phyloP scores from a whole-genome alignment of 768 basidiomycete species.

The Ramaria rubella region DNA sequence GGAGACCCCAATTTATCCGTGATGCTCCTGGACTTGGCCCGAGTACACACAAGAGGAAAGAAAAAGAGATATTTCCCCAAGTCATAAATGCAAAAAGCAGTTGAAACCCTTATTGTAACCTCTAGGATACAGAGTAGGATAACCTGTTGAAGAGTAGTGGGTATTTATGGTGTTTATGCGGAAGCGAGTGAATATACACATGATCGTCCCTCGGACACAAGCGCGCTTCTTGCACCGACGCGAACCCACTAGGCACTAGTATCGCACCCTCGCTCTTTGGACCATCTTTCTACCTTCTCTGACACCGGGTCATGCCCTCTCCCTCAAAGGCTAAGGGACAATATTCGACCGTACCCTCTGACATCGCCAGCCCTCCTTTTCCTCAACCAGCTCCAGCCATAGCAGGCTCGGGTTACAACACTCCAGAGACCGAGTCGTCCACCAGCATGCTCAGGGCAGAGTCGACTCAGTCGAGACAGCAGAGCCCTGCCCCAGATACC shows the following conservation, averaged over 20 bases:
- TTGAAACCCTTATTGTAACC: too few species aligned
- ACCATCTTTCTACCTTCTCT: background rate
- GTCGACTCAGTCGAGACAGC: constrained; percentile 9
- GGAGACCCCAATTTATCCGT: background rate
- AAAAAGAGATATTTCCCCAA: too few species aligned
- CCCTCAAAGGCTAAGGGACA: constrained; percentile 2
- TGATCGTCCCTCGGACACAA: background rate
- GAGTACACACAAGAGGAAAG: background rate
- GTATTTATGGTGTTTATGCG: too few species aligned
- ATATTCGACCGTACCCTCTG: constrained; percentile 1
- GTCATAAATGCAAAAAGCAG: too few species aligned
- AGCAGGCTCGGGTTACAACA: constrained; percentile 4
- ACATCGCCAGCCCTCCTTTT: background rate
- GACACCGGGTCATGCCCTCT: constrained; percentile 2
- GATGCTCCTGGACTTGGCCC: background rate
- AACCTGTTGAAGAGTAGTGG: too few species aligned
- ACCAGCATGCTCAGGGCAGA: constrained; percentile 1
- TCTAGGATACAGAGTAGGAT: too few species aligned
- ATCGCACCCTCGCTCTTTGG: background rate
- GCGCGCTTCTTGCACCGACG: too few species aligned
- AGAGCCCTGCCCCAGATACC: constrained; percentile 6
- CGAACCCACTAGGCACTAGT: background rate
- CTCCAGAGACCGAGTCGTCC: constrained; percentile 6
- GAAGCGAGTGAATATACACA: too few species aligned
- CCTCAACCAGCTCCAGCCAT: constrained; percentile 5